Base-by-base conservation (phyloP, 441 rosid species). In the Euphorbia celastroides region DNA sequence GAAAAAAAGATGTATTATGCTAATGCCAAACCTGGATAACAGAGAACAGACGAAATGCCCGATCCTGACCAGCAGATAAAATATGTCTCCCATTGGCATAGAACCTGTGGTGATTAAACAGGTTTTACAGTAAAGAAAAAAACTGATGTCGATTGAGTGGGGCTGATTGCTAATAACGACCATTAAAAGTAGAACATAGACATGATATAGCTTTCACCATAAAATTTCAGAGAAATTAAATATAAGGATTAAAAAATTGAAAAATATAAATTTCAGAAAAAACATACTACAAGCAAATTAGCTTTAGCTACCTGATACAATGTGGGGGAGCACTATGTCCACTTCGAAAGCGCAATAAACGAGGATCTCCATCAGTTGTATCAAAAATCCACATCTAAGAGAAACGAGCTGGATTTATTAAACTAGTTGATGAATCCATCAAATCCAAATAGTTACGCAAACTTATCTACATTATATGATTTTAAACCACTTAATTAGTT, bases 321-420 rank as follows among this genome's bases (percentile, higher is more conserved):
- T 81, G 80, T 44, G 99, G 99, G 72, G 99, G 97, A 71, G 99
- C 99, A 85, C 98, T 90, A 61, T 94, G 98, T 72, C 99, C 99
- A 77, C 92, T 88, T 32, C 97, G 96, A 78, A 94, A 92, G 68
- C 97, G 97, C 72, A 94, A 76, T 51, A 94, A 82, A 65, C 96
- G 94, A 82, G 98, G 97, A 80, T 86, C 98, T 31, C 92, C 96
- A 78, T 94, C 97, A 81, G 80, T 92, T 67, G 92, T 84, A 85
- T 88, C 98, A 71, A 94, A 94, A 78, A 94, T 87, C 99, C 99
- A 92, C 90, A 94, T 88, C 98, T 94, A 68, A 66, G 56, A 22
- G 64, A 25, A 55, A 11, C 58, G 38, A 32, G 52, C 26, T 7
- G 17, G 20, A 23, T 11, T 36, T 50, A 32, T 48, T 19, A 68